Evolutionary conservation across 2,329 filamentous ascomycete genomes (phyloP), one percentile per base, ranked within the genome.

Genomic region (Pyricularia sp.): DNA sequence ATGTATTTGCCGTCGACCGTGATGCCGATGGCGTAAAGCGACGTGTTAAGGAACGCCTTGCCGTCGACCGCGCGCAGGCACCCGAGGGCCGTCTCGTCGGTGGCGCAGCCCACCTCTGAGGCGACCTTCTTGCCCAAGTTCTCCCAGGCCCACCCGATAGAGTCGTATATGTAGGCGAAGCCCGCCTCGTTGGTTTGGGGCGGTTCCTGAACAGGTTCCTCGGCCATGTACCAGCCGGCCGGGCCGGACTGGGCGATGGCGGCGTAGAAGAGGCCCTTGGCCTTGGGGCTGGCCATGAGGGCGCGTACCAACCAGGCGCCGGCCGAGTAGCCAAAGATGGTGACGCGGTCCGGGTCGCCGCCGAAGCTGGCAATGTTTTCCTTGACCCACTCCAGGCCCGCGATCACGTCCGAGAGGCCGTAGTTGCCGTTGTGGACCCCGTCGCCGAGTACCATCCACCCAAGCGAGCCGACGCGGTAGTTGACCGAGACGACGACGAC

Each of bases 401-500:
- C 75, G 31, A 79, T 76, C 71, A 79, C 77, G 70, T 83, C 80
- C 4, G 76, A 77, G 1, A 83, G 69, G 5, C 77, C 79, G 69
- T 82, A 81, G 71, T 82, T 82, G 67, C 80, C 80, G 6, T 76
- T 77, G 65, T 79, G 72, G 4, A 78, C 73, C 12, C 77, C 77
- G 70, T 79, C 76, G 65, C 75, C 71, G 42, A 76, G 70, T 30
- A 73, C 74, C 42, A 76, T 64, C 68, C 76, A 77, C 1, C 76
- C 75, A 26, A 73, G 64, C 23, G 72, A 73, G n/a, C 75, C 73
- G 6, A 77, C 71, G 50, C 76, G 74, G 72, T 83, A 83, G 70
- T 82, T 82, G 65, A 81, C 76, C 3, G 78, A 77, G 0, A 83
- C 78, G 2, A 79, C 75, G 0, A 83, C 81, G 9, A 81, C 78